Percentiles rank a stretch among this genome's conserved stretches.
These are phyloP conservation scores for Amauroascus niger DNA, from an alignment of 2,329 filamentous ascomycete genomes.

Conservation along the genomic window DNA sequence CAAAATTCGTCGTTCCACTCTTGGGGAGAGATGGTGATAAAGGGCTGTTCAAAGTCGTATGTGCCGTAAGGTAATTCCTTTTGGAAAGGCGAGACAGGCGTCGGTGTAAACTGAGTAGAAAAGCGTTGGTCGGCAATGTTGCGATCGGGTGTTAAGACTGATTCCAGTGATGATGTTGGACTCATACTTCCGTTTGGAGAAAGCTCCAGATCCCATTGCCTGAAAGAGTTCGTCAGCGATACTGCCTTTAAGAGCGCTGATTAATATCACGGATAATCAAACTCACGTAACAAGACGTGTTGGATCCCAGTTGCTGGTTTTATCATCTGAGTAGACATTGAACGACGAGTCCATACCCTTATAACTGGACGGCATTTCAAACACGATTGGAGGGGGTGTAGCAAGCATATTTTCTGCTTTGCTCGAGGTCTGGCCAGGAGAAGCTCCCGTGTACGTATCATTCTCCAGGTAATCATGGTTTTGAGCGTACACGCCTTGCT, in stretches of 20 bases:
- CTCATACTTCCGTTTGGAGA: constrained; percentile 4
- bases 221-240: neutral
- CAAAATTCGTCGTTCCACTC: constrained; percentile 2
- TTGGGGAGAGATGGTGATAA: neutral
- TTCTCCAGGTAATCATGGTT: neutral
- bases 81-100: neutral
- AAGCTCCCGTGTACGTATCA: neutral
- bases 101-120: neutral
- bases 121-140: neutral
- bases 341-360: neutral
- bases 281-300: constrained; percentile 82
- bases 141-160: neutral
- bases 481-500: neutral
- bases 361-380: neutral
- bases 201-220: constrained; percentile 9
- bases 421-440: neutral
- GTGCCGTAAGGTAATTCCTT: neutral
- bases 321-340: constrained; percentile 22
- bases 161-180: neutral
- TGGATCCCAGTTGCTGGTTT: constrained; percentile 58
- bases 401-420: neutral
- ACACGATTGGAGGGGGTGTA: neutral
- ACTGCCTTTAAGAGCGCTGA: neutral
- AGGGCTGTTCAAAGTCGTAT: neutral
- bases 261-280: no score